Base-by-base conservation (phyloP, 1,284 basidiomycete species). In the Sanghuangporus sanghuang region DNA sequence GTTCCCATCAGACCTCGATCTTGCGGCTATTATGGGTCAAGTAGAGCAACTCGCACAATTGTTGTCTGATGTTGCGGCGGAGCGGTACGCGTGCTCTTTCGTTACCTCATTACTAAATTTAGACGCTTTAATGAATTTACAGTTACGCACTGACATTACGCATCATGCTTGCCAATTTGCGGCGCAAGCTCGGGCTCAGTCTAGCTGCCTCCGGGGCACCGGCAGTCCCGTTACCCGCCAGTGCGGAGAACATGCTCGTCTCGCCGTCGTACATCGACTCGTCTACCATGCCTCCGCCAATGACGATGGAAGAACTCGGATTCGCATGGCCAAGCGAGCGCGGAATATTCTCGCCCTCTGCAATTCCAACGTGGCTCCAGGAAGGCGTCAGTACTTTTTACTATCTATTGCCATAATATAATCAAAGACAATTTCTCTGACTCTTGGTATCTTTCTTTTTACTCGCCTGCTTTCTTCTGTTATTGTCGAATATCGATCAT, bases 81-180 rank as follows among this genome's bases (percentile, higher is more conserved):
- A 93, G 77, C 81, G 91, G 86, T 85, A 67, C 65, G 74, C 57
- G 66, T 61, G 32, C n/a, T 48, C 42, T 46, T 11, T n/a, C 38
- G 57, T 59, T 64, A 35, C 7, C 55, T 46, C 40, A 21, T 52
- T 40, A 11, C 9, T 58, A 35, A 46, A 64, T 18, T 11, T 63
- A 6, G 60, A 18, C 9, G 23, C 12, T 42, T 35, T 16, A 38
- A 67, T 60, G 36, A 44, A 16, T 42, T 53, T 44, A 0, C 59
- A 90, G 92, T 53, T 96, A 96, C 73, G 93, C 94, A 1, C 78
- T 95, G 36, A 93, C 94, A 0, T 79, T 96, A 49, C 87, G 93
- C 60, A 89, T 96, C 71, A 95, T 96, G 93, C 83, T 96, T 59
- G 87, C 92, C 46, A 93, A 92, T 75, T 82, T 95, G 65, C 86